Conservation (phyloP, 2,329 filamentous ascomycete genomes). For the Xylariaceae sp. region DNA sequence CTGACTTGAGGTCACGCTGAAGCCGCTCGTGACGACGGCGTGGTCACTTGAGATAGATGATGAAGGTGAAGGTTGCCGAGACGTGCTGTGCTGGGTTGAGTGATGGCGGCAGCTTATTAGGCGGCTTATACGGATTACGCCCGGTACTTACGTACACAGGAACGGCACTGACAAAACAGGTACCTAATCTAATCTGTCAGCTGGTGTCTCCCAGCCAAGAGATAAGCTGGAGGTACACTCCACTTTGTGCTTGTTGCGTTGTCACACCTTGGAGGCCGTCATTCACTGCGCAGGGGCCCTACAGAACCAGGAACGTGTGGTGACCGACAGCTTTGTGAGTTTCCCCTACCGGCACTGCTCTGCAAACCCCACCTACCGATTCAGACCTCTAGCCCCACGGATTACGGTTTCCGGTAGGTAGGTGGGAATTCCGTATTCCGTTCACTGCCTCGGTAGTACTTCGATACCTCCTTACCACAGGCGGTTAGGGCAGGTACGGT, state of each 20-base stretch:
- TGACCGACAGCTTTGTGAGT: no score
- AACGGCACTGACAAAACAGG: neutral
- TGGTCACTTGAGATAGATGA: neutral
- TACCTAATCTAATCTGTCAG: neutral
- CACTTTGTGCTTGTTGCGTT: neutral
- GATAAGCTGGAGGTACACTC: neutral
- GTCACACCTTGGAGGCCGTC: neutral
- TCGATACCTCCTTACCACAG: no score
- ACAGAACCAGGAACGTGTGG: no score
- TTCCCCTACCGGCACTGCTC: no score
- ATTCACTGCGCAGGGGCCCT: no score
- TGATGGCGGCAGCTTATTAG: neutral
- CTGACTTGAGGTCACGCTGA: neutral
- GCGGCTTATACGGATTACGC: neutral
- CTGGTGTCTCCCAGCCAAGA: neutral
- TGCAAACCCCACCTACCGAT: no score
- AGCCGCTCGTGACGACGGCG: neutral
- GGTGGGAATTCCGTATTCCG: no score
- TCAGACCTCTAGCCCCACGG: no score
- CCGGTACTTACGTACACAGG: neutral
- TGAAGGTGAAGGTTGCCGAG: neutral
- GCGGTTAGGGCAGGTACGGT: no score
- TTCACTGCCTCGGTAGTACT: no score
- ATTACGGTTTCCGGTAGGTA: no score
- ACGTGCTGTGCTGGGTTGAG: neutral